phyloP scores from a whole-genome alignment of 148 eudicot genomes.

The Silene conica region DNA sequence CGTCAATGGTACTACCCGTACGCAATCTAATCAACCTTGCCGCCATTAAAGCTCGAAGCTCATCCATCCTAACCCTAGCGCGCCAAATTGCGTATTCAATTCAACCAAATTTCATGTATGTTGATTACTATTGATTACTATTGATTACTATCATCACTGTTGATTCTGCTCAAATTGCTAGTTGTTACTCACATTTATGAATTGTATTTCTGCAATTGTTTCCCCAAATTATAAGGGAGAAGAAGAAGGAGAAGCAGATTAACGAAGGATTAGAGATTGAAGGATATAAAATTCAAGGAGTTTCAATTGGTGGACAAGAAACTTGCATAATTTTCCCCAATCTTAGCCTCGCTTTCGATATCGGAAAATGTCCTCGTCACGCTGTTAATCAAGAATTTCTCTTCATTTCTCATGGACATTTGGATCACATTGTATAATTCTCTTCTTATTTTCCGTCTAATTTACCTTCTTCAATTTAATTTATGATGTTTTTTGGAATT shows the following conservation, averaged over 20 bases:
- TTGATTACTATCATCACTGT: not conserved
- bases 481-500: not conserved
- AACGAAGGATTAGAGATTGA: conserved; percentile 23
- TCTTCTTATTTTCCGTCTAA: not conserved
- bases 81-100: not conserved
- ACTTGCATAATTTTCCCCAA: conserved; percentile 74
- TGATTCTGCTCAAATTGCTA: not conserved
- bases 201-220: not conserved
- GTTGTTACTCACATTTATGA: not conserved
- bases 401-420: conserved; percentile 90
- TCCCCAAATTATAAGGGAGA: not conserved
- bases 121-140: not conserved
- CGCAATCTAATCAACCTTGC: no score
- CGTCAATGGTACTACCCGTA: no score
- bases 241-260: not conserved
- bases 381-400: conserved; percentile 74
- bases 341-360: conserved; percentile 74
- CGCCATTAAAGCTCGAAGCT: no score
- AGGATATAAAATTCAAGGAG: conserved; percentile 57
- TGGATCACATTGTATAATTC: conserved; percentile 79
- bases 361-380: conserved; percentile 87
- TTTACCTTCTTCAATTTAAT: not conserved
- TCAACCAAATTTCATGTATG: not conserved
- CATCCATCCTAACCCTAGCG: no score
- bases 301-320: conserved; percentile 78